Evolutionary conservation across 75 land plant species (phyloP).

Genomic region (Picea sitchensis): DNA sequence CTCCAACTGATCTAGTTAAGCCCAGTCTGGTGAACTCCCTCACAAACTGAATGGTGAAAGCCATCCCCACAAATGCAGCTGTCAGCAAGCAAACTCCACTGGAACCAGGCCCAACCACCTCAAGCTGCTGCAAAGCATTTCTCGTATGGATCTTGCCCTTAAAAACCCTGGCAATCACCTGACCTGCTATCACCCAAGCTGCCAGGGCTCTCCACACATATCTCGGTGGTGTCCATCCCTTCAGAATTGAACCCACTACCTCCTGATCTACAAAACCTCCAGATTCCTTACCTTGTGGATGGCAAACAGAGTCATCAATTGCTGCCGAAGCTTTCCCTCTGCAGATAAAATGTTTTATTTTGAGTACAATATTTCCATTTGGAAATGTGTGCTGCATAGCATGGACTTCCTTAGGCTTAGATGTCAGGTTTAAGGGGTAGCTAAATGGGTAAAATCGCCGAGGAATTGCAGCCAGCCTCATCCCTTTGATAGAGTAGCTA

Average conservation of each 20-base stretch:
- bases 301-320: neutral
- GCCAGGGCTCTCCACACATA: conserved; percentile 86
- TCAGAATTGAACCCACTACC: neutral
- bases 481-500: too few species aligned
- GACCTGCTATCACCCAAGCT: conserved; percentile 67
- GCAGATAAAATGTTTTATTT: neutral
- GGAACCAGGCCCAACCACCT: conserved; percentile 80
- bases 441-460: too few species aligned
- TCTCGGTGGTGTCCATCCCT: conserved; percentile 76
- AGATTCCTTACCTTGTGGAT: neutral
- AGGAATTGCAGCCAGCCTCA: too few species aligned
- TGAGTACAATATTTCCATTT: neutral
- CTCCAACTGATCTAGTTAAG: conserved; percentile 84
- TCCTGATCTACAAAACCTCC: neutral
- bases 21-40: conserved; percentile 89
- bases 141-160: conserved; percentile 63
- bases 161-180: conserved; percentile 53
- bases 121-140: conserved; percentile 84
- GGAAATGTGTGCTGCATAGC: neutral
- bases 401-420: too few species aligned
- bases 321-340: conserved; percentile 2
- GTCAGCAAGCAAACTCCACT: conserved; percentile 85
- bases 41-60: conserved; percentile 96
- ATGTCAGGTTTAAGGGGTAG: too few species aligned
- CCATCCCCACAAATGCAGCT: conserved; percentile 95